Base-by-base conservation (phyloP, 2,329 filamentous ascomycete species). In the Leptosphaerulina australis region DNA sequence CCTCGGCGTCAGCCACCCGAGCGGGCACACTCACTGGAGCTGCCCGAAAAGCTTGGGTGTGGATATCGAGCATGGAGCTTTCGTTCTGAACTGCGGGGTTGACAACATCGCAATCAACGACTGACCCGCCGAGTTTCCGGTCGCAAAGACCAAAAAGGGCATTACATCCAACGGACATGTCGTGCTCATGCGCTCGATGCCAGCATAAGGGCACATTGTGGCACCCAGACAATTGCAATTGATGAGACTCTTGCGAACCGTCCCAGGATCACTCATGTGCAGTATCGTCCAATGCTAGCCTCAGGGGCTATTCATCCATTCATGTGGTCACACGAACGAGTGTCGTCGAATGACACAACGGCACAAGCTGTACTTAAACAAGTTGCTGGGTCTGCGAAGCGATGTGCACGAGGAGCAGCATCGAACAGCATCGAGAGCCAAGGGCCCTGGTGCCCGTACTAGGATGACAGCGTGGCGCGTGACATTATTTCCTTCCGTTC, bases 41-140 rank as follows among this genome's bases (percentile, higher is more conserved):
- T 55, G 53, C 53, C 62, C 62, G 51, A 58, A 53, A 56, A 58
- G 59, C 64, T 63, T 64, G 58, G 61, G 54, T 60, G 48, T 35
- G 38, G 37, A 38, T 25, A 30, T 45, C 50, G 56, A 64, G 63
- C 45, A 53, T 58, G 60, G 50, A 63, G 61, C 55, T 20, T 55
- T 55, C 64, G 65, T 61, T 64, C 55, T 48, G 58, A 62, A 66
- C 69, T 71, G 69, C 69, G 68, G 69, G 69, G 69, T 72, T 64
- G 56, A 55, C 51, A 52, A 44, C 61, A 63, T 60, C 61, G 53
- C 55, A 58, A 52, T 57, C 53, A 61, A 48, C 36, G 35, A 46
- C 53, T 52, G 53, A 47, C 48, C 50, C 49, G 47, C 38, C 41
- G 48, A 53, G 10, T 52, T 44, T 55, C 45, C 50, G 39, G 55